These are phyloP conservation scores for Schizophyllum commune DNA, from an alignment of 1,284 basidiomycete species.

Conservation along the genomic window DNA sequence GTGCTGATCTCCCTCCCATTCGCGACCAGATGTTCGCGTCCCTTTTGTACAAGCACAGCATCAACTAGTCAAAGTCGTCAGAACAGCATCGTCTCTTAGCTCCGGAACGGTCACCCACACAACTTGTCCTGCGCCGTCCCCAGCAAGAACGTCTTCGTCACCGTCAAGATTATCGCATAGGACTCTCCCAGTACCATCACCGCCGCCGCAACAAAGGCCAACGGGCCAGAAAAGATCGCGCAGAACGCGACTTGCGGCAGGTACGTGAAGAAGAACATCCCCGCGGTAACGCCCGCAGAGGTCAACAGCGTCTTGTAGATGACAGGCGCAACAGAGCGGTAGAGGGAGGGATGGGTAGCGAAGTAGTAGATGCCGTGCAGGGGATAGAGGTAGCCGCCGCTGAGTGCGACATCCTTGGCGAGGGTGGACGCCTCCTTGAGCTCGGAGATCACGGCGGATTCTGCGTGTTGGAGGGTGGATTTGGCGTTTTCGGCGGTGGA, in stretches of 20 bases:
- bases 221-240: slow-evolving; percentile 53
- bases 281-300: slow-evolving; percentile 35
- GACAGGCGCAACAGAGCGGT: slow-evolving; percentile 30
- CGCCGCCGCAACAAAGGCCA: slow-evolving; percentile 35
- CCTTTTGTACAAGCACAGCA: slow-evolving; percentile 34
- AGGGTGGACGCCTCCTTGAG: slow-evolving; percentile 3
- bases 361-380: slow-evolving; percentile 28
- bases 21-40: slow-evolving; percentile 27
- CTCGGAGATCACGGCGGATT: background rate
- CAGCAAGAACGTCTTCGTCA: slow-evolving; percentile 42
- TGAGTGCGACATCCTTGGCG: slow-evolving; percentile 23
- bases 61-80: slow-evolving; percentile 25
- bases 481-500: background rate
- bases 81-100: slow-evolving; percentile 18
- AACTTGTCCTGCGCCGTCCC: slow-evolving; percentile 32
- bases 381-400: slow-evolving; percentile 30
- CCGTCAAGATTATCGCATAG: slow-evolving; percentile 34
- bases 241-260: slow-evolving; percentile 63
- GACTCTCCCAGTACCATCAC: slow-evolving; percentile 32
- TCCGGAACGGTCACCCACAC: slow-evolving; percentile 18
- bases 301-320: slow-evolving; percentile 31
- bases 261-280: slow-evolving; percentile 58
- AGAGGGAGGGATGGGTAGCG: slow-evolving; percentile 25
- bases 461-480: background rate
- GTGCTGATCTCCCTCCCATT: slow-evolving; percentile 27